phyloP scores from a whole-genome alignment of 129 eudicot species.

The Saposhnikovia divaricata region DNA sequence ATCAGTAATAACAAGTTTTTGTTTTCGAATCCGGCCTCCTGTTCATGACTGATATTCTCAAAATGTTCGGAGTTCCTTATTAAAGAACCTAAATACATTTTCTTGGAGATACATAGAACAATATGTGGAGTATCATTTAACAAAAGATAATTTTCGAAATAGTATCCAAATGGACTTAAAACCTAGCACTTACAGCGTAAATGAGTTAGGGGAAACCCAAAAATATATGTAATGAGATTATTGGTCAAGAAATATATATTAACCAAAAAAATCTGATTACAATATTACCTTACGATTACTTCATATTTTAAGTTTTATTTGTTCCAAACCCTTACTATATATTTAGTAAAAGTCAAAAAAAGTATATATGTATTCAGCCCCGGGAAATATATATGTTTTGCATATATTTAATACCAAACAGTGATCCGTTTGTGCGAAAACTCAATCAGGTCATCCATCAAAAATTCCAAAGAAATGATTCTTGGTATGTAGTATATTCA shows the following conservation, averaged over 20 bases:
- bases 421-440: neutral
- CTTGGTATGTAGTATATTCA: neutral
- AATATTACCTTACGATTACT: neutral
- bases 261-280: neutral
- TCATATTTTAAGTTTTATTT: neutral
- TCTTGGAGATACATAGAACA: no score
- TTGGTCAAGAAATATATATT: neutral
- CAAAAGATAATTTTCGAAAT: no score
- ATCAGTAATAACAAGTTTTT: no score
- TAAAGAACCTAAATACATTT: no score
- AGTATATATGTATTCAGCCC: neutral
- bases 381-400: neutral
- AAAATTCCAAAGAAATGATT: constrained; percentile 20
- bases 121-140: no score
- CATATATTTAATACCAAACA: no score
- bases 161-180: neutral
- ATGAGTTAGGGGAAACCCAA: neutral
- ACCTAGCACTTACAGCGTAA: neutral
- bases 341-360: constrained; percentile 2
- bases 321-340: neutral
- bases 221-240: neutral
- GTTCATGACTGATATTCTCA: no score
- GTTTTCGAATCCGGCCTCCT: no score
- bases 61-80: no score
- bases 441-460: neutral